Conservation (phyloP, 257 asterid species). For the Petunia axillaris region DNA sequence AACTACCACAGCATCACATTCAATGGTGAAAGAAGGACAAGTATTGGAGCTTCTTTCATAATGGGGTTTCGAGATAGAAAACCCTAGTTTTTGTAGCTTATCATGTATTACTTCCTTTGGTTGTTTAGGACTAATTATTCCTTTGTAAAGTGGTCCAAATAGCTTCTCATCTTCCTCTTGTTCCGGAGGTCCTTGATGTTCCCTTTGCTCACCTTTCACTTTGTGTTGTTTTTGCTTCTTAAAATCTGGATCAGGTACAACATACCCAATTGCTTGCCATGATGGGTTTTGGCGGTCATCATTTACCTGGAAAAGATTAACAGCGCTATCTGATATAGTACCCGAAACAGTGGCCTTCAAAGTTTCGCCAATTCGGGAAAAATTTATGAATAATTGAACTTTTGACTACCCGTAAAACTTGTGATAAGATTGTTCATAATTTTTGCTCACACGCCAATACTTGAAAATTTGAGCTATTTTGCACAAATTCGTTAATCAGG, state of each 20-base stretch:
- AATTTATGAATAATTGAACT: not conserved
- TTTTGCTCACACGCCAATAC: too few relatives aligned
- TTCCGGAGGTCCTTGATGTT: slow-evolving; percentile 29
- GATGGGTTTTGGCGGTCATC: slow-evolving; percentile 18
- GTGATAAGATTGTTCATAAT: too few relatives aligned
- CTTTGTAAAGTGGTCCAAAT: too few relatives aligned
- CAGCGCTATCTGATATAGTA: too few relatives aligned
- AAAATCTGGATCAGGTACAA: slow-evolving; percentile 60
- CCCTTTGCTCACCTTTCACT: slow-evolving; percentile 15
- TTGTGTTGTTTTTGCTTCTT: not conserved
- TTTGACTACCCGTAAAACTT: not conserved
- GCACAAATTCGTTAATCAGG: too few relatives aligned
- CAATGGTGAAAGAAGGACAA: too few relatives aligned
- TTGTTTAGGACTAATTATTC: slow-evolving; percentile 32
- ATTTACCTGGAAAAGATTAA: slow-evolving; percentile 27
- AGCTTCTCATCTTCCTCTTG: slow-evolving; percentile 25
- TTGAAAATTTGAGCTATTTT: too few relatives aligned
- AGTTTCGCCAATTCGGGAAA: slow-evolving; percentile 54
- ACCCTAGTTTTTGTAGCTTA: slow-evolving; percentile 50
- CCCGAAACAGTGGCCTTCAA: slow-evolving; percentile 38
- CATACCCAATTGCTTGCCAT: slow-evolving; percentile 82
- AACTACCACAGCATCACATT: too few relatives aligned
- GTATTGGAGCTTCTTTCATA: too few relatives aligned
- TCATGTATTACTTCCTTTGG: slow-evolving; percentile 34
- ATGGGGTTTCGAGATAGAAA: slow-evolving; percentile 38